Conservation (phyloP, 1,139 yeast genomes). For the Nakaseomyces uthaithaninus region DNA sequence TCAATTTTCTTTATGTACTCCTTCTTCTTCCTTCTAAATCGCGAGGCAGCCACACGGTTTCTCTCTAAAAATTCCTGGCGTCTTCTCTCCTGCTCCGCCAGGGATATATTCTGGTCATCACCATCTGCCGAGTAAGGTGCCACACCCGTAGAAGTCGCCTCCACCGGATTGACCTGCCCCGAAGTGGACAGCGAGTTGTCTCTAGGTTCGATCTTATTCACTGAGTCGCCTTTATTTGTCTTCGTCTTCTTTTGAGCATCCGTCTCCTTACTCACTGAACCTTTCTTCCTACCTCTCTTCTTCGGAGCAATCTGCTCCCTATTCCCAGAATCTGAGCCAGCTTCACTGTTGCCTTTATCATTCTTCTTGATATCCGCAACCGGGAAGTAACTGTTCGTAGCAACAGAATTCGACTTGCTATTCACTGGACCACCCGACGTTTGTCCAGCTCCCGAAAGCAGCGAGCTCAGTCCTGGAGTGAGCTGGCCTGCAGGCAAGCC, state of each 20-base stretch:
- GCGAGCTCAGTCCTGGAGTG: constrained; percentile 40
- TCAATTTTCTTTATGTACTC: constrained; percentile 80
- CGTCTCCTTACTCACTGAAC: neutral
- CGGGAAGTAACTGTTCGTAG: constrained; percentile 5
- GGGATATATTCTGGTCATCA: constrained; percentile 10
- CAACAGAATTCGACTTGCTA: neutral
- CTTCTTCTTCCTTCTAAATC: constrained; percentile 91
- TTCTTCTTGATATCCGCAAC: neutral
- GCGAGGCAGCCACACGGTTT: constrained; percentile 89
- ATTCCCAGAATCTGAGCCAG: neutral
- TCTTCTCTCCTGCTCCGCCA: constrained; percentile 49
- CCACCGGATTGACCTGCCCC: neutral
- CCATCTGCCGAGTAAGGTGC: constrained; percentile 10
- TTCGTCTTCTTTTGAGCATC: neutral
- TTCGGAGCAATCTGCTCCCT: neutral
- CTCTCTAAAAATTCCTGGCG: constrained; percentile 80
- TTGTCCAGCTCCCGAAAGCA: constrained; percentile 12
- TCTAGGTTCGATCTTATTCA: neutral
- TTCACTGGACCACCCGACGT: constrained; percentile 32
- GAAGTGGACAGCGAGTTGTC: too few species aligned
- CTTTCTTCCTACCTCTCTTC: constrained; percentile 6
- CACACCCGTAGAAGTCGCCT: neutral
- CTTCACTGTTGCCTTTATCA: neutral
- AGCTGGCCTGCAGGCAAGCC: constrained; percentile 3
- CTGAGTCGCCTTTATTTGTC: neutral